Base-by-base conservation (phyloP, 1,139 yeast species). In the Candida anutae region DNA sequence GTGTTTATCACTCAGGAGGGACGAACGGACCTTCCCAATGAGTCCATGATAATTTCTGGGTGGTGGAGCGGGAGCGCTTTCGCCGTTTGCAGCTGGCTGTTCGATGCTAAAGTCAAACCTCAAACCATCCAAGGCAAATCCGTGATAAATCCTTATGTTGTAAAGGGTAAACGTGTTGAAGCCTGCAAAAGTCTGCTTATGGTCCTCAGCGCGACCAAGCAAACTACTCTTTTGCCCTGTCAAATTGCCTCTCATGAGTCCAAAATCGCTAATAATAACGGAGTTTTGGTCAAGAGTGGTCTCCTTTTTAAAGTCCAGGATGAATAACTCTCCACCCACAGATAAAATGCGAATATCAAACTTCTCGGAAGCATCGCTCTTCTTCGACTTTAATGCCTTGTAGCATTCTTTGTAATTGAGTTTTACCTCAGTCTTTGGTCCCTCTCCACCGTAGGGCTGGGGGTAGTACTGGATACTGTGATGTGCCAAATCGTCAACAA, bases 51-150 rank as follows among this genome's bases (percentile, higher is more conserved):
- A 72, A 33, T 69, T 58, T 38, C 77, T 53, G 6, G 61, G 54
- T 3, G 79, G 77, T 1, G 69, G 45, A 4, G 60, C 59, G 1
- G 77, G 77, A 3, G 42, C 37, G 8, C 34, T 36, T 6, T 24
- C 27, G 6, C 28, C 23, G n/a, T 29, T 20, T 4, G 18, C 21
- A n/a, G n/a, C n/a, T n/a, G n/a, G n/a, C 15, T 17, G 36, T 17
- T 20, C 26, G 12, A 12, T 18, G 5, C 23, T 25, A 26, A 36
- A 53, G 37, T 43, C 50, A 33, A 58, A 46, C 21, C 42, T 33
- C 22, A 88, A 45, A 2, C 97, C 97, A 54, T 87, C 95, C 15
- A 90, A 54, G 0, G 94, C 90, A 13, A 59, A 52, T 3, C 95
- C 95, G 38, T 77, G 73, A 39, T 70, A 77, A 0, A 84, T 66